Percentiles rank a stretch among this genome's conserved stretches.
phyloP scores from a whole-genome alignment of 441 rosid genomes.

The Aquilaria agallochum region DNA sequence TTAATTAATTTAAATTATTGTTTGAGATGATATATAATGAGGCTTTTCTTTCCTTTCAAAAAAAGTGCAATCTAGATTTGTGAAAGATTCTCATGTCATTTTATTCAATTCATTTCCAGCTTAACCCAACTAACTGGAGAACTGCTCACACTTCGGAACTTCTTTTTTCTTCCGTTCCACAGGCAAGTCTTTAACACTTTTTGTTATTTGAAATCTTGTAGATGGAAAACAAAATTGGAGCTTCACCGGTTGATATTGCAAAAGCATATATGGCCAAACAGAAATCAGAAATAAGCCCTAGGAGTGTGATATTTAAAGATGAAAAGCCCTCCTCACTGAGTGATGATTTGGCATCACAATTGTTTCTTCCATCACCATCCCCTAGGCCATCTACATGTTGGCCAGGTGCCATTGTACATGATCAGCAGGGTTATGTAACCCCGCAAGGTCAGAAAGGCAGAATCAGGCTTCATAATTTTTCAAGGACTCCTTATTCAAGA shows the following conservation, averaged over 20 bases:
- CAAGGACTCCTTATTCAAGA: slow-evolving; percentile 84
- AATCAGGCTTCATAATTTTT: slow-evolving; percentile 53
- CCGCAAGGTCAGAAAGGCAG: slow-evolving; percentile 69
- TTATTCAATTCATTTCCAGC: too few species aligned
- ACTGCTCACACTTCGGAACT: too few species aligned
- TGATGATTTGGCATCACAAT: slow-evolving; percentile 38
- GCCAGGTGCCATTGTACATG: slow-evolving; percentile 80
- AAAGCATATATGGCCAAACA: slow-evolving; percentile 75
- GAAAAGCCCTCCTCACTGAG: slow-evolving; percentile 22
- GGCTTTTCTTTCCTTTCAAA: too few species aligned
- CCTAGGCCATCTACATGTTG: slow-evolving; percentile 56
- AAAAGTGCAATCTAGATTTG: too few species aligned
- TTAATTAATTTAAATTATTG: too few species aligned
- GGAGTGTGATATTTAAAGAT: slow-evolving; percentile 38
- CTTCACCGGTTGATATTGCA: slow-evolving; percentile 80
- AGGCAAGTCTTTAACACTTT: neutral
- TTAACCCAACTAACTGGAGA: too few species aligned
- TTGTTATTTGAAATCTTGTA: slow-evolving; percentile 14
- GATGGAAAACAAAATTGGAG: slow-evolving; percentile 43
- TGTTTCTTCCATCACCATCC: slow-evolving; percentile 43
- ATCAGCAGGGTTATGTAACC: slow-evolving; percentile 50
- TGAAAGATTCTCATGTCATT: too few species aligned
- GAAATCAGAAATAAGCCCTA: slow-evolving; percentile 37
- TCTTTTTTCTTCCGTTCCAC: neutral
- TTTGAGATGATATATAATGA: too few species aligned